Evolutionary conservation across 2,329 filamentous ascomycete species (phyloP), one percentile per base, ranked within the genome.

Genomic region (Penicillium sp.): DNA sequence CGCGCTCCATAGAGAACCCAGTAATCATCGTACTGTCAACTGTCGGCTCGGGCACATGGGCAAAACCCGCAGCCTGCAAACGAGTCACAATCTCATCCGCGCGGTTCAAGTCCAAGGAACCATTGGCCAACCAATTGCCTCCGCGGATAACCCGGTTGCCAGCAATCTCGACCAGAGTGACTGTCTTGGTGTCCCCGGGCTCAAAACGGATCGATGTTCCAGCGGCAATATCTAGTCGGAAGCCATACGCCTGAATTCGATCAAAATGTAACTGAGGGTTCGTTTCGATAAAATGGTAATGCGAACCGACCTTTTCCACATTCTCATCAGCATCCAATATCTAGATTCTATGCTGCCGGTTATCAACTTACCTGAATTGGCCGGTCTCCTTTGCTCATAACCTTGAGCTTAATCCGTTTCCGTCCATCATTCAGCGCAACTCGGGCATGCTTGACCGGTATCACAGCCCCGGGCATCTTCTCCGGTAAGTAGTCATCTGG

Each of bases 271-370:
- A 75, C 61, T 85, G 79, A 0, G 88, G 85, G 64, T 96, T 96
- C n/a, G 81, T 84, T 69, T 96, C 90, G 57, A 94, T 79, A 61
- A 96, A 94, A 66, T 95, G 90, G 63, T 95, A 96, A 66, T 96
- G 90, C 20, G 87, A 94, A 20, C 90, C 90, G 42, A 85, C 74
- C 76, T 80, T 52, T 9, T 14, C 5, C 18, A n/a, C n/a, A 17
- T 2, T 25, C 13, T 7, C 13, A 10, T 39, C 15, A 33, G 30
- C 28, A 17, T 33, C 5, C 18, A 22, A 5, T 5, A 22, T 22
- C 9, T 5, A 9, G 9, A 22, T 22, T 22, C 5, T 5, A 22
- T 5, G 18, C 18, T 22, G 18, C 18, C 5, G 18, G 18, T 22
- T 5, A 22, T 9, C 5, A 22, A 52, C 62, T 28, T 60, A 89